Base-by-base conservation (phyloP, 2,329 filamentous ascomycete genomes). In the Colletotrichum sp. region DNA sequence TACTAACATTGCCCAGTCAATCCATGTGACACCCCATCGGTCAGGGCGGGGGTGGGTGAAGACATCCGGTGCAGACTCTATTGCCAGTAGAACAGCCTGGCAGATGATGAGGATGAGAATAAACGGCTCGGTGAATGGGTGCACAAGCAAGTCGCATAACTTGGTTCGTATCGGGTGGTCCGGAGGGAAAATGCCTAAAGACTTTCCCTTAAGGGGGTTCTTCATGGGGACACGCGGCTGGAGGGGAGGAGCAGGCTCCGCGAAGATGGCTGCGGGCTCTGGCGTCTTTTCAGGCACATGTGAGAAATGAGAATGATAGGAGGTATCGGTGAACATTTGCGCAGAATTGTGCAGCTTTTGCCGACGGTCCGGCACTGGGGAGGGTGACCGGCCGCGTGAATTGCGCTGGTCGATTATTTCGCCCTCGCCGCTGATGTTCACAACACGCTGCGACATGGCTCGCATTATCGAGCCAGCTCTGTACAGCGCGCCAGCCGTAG, bases 371-470 rank as follows among this genome's bases (percentile, higher is more conserved):
- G 86, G 90, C 82, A 84, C 90, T 79, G 86, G 88, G 79, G 86
- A 93, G 79, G 83, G 91, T 83, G 86, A 93, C 83, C 87, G 93
- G 87, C 87, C 86, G 64, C 91, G 89, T 56, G 91, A 89, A 28
- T 93, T 89, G 67, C 91, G 92, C 77, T 94, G 92, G 82, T 98
- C 95, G 18, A 96, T 89, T 25, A 95, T 87, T 79, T 98, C 95
- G 6, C 93, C 94, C 81, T 98, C 97, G 82, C 98, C 98, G 85
- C 96, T 98, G 80, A 99, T 91, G 82, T 98, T 98, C 81, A 99
- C 97, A 71, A 99, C 96, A 87, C 97, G 95, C 86, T 98, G 96
- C 36, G 97, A 98, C 92, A 99, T 98, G 77, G 92, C 92, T 78
- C 94, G 91, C 84, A 96, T 91, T 79, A 96, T 95, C 10, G 94